Evolutionary conservation across 75 land plant genomes (phyloP).

Genomic region (Pinus albicaulis): DNA sequence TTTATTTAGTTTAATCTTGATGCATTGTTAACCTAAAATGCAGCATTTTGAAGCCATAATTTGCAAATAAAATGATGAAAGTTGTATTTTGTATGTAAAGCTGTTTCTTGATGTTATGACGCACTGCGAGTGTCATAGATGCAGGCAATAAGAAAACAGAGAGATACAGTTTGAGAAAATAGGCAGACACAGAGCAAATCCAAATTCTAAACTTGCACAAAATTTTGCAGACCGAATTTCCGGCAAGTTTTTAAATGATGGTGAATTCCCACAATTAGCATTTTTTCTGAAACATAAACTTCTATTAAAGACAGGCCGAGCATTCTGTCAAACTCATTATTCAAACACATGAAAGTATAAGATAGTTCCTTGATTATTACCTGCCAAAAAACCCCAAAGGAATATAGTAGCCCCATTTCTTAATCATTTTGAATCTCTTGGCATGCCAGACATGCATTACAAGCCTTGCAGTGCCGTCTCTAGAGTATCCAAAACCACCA

Average conservation of each 20-base stretch:
- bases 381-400: constrained; percentile 82
- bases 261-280: too few species aligned
- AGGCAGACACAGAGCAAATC: background rate
- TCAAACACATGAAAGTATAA: too few species aligned
- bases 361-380: constrained; percentile 23
- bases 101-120: background rate
- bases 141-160: background rate
- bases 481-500: constrained; percentile 36
- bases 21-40: too few species aligned
- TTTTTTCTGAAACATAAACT: too few species aligned
- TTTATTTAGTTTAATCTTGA: too few species aligned
- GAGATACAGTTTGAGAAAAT: background rate
- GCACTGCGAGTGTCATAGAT: background rate
- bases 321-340: too few species aligned
- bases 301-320: too few species aligned
- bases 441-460: constrained; percentile 97
- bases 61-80: background rate
- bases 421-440: constrained; percentile 80
- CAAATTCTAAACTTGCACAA: background rate
- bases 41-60: too few species aligned
- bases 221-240: background rate
- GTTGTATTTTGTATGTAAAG: background rate
- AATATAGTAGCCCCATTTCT: constrained; percentile 79
- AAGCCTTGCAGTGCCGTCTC: constrained; percentile 79
- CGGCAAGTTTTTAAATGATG: too few species aligned